phyloP scores from a whole-genome alignment of 495 filamentous ascomycete genomes.

The Daldinia loculata region DNA sequence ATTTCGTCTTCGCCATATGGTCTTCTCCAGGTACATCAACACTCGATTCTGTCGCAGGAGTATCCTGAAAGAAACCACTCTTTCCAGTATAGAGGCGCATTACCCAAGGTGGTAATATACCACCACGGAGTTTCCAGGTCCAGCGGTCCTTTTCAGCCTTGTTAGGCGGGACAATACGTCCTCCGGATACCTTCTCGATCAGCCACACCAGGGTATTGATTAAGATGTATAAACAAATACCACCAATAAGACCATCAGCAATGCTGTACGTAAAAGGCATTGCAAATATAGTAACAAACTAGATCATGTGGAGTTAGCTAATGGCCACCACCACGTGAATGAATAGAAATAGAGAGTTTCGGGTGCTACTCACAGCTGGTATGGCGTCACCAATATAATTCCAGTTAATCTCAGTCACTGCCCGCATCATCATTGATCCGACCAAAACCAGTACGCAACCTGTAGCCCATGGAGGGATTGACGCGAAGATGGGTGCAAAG shows the following conservation, averaged over 20 bases:
- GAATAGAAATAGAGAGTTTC: neutral
- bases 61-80: conserved; percentile 70
- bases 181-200: conserved; percentile 68
- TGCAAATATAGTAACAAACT: conserved; percentile 76
- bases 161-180: conserved; percentile 74
- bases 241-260: conserved; percentile 78
- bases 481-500: conserved; percentile 87
- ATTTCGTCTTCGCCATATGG: conserved; percentile 14
- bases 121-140: conserved; percentile 73
- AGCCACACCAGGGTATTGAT: conserved; percentile 73
- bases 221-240: conserved; percentile 75
- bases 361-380: conserved; percentile 59
- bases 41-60: conserved; percentile 23
- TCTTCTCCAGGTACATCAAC: conserved; percentile 19
- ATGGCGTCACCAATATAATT: conserved; percentile 78
- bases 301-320: neutral
- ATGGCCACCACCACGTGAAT: neutral
- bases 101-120: conserved; percentile 75
- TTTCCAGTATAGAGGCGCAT: conserved; percentile 67
- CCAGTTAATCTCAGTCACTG: conserved; percentile 85
- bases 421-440: conserved; percentile 79
- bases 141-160: conserved; percentile 77
- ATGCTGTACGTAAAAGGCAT: conserved; percentile 91
- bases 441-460: conserved; percentile 84
- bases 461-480: conserved; percentile 84